These are phyloP conservation scores for Rhodofomes roseus DNA, from an alignment of 1,284 basidiomycete species.

Conservation along the genomic window DNA sequence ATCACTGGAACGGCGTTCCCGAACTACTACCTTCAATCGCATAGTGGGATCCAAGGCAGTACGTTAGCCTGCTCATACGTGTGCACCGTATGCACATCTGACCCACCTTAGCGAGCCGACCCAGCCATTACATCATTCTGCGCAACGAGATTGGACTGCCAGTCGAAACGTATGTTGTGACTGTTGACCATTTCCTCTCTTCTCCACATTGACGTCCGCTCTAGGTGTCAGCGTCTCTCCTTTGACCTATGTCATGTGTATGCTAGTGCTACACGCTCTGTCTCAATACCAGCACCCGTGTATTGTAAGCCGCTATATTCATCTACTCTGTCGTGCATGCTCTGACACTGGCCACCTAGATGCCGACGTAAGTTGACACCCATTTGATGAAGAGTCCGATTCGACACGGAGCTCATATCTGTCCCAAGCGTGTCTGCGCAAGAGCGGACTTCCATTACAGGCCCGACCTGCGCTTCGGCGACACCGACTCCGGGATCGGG, in stretches of 20 bases:
- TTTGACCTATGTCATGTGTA: constrained; percentile 54
- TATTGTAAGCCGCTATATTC: constrained; percentile 48
- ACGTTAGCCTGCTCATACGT: constrained; percentile 9
- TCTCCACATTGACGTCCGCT: constrained; percentile 1
- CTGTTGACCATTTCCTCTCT: neutral
- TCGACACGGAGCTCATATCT: no score
- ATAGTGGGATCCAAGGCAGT: constrained; percentile 36
- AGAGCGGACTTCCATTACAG: constrained; percentile 44
- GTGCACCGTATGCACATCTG: neutral
- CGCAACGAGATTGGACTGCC: constrained; percentile 43
- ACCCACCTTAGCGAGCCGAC: constrained; percentile 38
- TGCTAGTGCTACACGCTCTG: constrained; percentile 56
- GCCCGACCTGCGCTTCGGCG: constrained; percentile 31
- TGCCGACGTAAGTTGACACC: constrained; percentile 46
- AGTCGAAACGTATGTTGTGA: constrained; percentile 30
- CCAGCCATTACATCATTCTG: constrained; percentile 59
- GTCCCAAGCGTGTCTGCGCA: constrained; percentile 50
- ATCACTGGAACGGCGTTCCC: constrained; percentile 39
- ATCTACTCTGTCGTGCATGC: neutral
- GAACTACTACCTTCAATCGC: constrained; percentile 60
- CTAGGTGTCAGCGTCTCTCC: constrained; percentile 49
- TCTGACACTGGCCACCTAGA: constrained; percentile 30
- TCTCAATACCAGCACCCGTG: constrained; percentile 64
- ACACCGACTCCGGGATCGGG: constrained; percentile 22
- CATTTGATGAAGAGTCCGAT: no score